Evolutionary conservation across 805 yeast species (phyloP).

Genomic region (Metschnikowia santaceciliae): DNA sequence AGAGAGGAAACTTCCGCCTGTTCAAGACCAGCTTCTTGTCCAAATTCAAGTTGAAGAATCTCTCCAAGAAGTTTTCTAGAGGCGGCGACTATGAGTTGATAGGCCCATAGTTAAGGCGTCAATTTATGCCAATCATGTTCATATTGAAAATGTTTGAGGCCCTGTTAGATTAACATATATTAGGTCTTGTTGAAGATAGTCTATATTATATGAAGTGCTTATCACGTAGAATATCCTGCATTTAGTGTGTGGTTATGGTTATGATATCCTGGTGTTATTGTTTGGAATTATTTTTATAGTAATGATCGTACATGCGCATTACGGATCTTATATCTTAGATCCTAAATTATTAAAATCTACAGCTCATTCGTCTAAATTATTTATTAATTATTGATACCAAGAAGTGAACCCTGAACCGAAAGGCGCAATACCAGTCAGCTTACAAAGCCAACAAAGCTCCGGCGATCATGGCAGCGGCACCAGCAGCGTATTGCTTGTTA

Average conservation of each 20-base stretch:
- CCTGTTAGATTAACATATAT: too few species aligned
- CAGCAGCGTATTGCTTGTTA: conserved; percentile 25
- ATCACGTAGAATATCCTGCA: too few species aligned
- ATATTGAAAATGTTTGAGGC: too few species aligned
- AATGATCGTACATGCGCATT: too few species aligned
- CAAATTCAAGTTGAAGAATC: too few species aligned
- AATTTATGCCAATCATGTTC: too few species aligned
- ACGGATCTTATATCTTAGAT: background rate
- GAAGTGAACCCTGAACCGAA: conserved; percentile 10
- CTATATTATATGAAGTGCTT: too few species aligned
- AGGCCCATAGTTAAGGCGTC: too few species aligned
- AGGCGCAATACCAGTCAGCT: conserved; percentile 9
- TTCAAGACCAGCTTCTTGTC: background rate
- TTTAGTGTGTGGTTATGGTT: too few species aligned
- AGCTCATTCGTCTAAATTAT: conserved; percentile 4
- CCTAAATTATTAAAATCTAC: background rate
- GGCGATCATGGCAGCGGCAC: conserved; percentile 25
- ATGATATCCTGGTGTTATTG: too few species aligned
- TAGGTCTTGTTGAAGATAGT: too few species aligned
- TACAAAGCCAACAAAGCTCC: conserved; percentile 31
- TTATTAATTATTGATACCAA: conserved; percentile 13
- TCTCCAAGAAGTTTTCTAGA: background rate
- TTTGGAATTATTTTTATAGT: too few species aligned
- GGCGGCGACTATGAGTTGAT: background rate
- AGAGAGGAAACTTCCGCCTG: background rate